A percentile compares a stretch with the other conserved stretches of the same genome.
phyloP scores from a whole-genome alignment of 164 flowering plant species.

The Cinnamomum chago region DNA sequence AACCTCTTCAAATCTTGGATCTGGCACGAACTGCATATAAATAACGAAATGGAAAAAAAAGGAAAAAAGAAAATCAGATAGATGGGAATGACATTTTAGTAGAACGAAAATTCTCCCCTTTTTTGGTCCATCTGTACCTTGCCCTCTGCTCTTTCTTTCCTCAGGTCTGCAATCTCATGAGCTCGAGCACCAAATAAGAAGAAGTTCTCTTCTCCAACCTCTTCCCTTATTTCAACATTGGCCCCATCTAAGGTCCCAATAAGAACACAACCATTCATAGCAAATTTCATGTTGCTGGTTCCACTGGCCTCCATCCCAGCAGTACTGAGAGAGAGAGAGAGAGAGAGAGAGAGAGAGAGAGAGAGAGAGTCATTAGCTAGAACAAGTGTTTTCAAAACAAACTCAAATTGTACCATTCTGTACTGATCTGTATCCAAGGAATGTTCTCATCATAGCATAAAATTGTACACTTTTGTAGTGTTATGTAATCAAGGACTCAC shows the following conservation, averaged over 20 bases:
- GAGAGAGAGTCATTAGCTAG: not conserved
- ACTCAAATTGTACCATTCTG: not conserved
- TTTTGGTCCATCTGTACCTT: conserved; percentile 38
- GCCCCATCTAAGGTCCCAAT: conserved; percentile 98
- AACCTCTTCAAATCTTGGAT: conserved; percentile 82
- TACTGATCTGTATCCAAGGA: not conserved
- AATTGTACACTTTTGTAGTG: not conserved
- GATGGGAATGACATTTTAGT: not conserved
- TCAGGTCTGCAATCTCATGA: conserved; percentile 71
- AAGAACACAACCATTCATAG: conserved; percentile 90
- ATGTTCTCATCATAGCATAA: not conserved
- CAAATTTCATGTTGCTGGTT: conserved; percentile 98
- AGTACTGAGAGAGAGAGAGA: conserved; percentile 43
- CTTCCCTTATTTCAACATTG: conserved; percentile 92
- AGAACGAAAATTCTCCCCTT: not conserved
- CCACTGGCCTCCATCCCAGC: conserved; percentile 99
- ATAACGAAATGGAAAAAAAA: not conserved
- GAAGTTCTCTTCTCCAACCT: conserved; percentile 91
- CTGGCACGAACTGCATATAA: conserved; percentile 66
- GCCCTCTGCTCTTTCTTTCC: conserved; percentile 88
- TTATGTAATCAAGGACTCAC: not conserved
- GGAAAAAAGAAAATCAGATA: not conserved
- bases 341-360: not conserved
- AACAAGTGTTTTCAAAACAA: not conserved
- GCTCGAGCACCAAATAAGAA: conserved; percentile 94